Conservation (phyloP, 2,329 filamentous ascomycete genomes). For the Acrocalymma vagum region DNA sequence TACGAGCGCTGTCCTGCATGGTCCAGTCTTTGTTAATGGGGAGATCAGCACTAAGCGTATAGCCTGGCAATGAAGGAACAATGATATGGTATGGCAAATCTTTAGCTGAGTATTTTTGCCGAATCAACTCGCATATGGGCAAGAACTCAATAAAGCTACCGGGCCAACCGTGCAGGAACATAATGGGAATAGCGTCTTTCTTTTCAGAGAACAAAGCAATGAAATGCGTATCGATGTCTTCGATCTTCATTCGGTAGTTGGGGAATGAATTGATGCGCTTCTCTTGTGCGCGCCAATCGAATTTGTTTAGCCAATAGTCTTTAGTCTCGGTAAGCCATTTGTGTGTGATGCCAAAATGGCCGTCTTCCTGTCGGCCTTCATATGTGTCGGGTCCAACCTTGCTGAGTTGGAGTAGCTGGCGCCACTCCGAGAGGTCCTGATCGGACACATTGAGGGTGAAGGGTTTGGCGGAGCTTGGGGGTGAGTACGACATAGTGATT, state of each 20-base stretch:
- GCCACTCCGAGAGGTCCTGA: conserved; percentile 42
- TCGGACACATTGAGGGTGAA: conserved; percentile 45
- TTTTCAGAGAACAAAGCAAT: conserved; percentile 63
- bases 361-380: conserved; percentile 35
- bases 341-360: conserved; percentile 38
- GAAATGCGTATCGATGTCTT: conserved; percentile 61
- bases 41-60: conserved; percentile 58
- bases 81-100: conserved; percentile 66
- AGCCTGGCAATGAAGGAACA: conserved; percentile 66
- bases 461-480: conserved; percentile 36
- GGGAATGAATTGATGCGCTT: conserved; percentile 60
- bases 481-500: conserved; percentile 41
- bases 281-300: conserved; percentile 49
- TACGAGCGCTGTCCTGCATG: conserved; percentile 48
- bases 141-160: conserved; percentile 66
- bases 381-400: conserved; percentile 42
- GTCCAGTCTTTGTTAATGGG: conserved; percentile 57
- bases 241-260: conserved; percentile 59
- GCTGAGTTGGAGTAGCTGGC: conserved; percentile 45
- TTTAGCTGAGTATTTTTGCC: conserved; percentile 57
- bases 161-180: conserved; percentile 67
- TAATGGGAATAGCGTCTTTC: conserved; percentile 60
- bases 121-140: conserved; percentile 57
- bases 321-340: conserved; percentile 47
- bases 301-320: conserved; percentile 47